Conservation (phyloP, 2,329 filamentous ascomycete species). For the Talaromyces sp. region DNA sequence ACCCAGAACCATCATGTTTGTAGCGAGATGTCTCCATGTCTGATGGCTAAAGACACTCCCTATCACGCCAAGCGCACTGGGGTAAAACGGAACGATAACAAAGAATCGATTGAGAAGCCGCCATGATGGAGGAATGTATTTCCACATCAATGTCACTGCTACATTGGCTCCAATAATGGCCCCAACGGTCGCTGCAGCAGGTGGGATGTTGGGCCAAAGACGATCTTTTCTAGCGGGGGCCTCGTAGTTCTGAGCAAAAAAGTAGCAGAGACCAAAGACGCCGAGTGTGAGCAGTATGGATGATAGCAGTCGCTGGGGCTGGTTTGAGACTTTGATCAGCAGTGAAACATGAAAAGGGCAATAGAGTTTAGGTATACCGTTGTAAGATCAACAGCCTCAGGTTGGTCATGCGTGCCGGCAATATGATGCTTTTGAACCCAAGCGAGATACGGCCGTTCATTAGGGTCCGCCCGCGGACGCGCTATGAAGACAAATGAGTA, state of each 20-base stretch:
- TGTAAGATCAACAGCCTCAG: constrained; percentile 38
- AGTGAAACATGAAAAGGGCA: neutral
- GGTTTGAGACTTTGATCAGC: neutral
- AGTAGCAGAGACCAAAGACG: constrained; percentile 46
- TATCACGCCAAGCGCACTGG: constrained; percentile 55
- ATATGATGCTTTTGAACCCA: constrained; percentile 49
- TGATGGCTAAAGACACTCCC: constrained; percentile 63
- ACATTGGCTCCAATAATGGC: constrained; percentile 55
- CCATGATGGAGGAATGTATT: constrained; percentile 56
- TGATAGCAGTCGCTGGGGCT: constrained; percentile 52
- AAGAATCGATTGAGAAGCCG: constrained; percentile 60
- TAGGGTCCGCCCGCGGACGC: constrained; percentile 46
- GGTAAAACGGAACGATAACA: constrained; percentile 55
- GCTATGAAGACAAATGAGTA: constrained; percentile 11
- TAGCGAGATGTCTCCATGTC: constrained; percentile 52
- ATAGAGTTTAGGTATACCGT: constrained; percentile 30
- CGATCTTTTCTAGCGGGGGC: constrained; percentile 52
- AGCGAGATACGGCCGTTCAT: constrained; percentile 41
- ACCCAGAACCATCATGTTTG: constrained; percentile 59
- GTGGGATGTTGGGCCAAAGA: constrained; percentile 53
- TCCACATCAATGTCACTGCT: constrained; percentile 56
- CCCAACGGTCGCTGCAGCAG: constrained; percentile 55
- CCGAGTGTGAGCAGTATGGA: constrained; percentile 44
- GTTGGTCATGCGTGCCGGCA: constrained; percentile 37
- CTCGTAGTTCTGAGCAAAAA: constrained; percentile 53